Percentiles rank a stretch among this genome's conserved stretches.
Conservation (phyloP, 73 alveolate species). For the Stentor roeselii region DNA sequence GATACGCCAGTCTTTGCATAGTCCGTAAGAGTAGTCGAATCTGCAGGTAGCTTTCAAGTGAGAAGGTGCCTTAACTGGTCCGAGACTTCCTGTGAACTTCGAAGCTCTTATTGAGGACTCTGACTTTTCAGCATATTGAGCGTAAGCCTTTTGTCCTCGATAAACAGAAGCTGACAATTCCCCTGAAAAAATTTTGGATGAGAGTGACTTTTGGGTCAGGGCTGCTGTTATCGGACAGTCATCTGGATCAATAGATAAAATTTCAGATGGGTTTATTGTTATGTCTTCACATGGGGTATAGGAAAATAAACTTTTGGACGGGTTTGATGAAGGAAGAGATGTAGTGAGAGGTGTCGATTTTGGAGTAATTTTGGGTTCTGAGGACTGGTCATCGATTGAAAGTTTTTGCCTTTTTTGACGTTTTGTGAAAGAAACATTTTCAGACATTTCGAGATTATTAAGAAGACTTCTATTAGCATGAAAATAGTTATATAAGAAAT, state of each 20-base stretch:
- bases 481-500: no score
- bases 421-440: no score
- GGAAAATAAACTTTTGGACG: no score
- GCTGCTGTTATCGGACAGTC: not conserved
- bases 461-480: no score
- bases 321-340: no score
- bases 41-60: slow-evolving; percentile 73
- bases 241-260: not conserved
- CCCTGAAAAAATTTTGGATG: slow-evolving; percentile 46
- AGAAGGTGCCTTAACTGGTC: slow-evolving; percentile 72
- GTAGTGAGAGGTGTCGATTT: no score
- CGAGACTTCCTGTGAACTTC: slow-evolving; percentile 30
- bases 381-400: no score
- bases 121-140: slow-evolving; percentile 32
- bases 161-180: slow-evolving; percentile 36
- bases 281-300: no score
- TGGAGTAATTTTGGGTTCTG: no score
- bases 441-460: no score
- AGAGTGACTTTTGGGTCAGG: slow-evolving; percentile 34
- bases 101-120: slow-evolving; percentile 41
- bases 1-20: slow-evolving; percentile 91
- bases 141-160: slow-evolving; percentile 58
- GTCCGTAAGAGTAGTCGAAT: slow-evolving; percentile 87
- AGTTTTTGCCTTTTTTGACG: no score
- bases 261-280: no score